These are phyloP conservation scores for Acidomyces sp. DNA, from an alignment of 495 filamentous ascomycete genomes.

Conservation along the genomic window DNA sequence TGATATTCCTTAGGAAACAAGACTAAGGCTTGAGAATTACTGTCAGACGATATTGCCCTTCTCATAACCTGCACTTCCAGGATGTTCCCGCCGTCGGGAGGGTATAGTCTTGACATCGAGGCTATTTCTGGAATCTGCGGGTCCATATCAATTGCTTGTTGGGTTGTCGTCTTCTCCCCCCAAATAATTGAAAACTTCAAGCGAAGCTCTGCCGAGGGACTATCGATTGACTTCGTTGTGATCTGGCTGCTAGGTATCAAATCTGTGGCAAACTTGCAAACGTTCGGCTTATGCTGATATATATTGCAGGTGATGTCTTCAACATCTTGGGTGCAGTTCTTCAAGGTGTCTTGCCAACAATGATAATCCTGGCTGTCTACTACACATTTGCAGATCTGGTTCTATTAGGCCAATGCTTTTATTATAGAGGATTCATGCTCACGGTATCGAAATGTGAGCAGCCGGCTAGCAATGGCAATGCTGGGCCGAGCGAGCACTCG, in stretches of 20 bases:
- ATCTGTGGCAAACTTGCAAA: too few relatives aligned
- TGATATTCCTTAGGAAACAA: too few relatives aligned
- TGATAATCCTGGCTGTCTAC: conserved; percentile 90
- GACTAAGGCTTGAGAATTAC: too few relatives aligned
- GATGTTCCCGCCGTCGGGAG: conserved; percentile 59
- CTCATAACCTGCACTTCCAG: too few relatives aligned
- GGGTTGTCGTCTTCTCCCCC: conserved; percentile 94
- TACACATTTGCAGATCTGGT: conserved; percentile 91
- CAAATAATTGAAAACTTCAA: conserved; percentile 95
- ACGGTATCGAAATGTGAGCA: conserved; percentile 30
- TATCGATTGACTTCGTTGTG: conserved; percentile 79
- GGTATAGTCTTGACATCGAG: conserved; percentile 62
- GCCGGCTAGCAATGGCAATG: conserved; percentile 1
- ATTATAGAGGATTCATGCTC: conserved; percentile 75
- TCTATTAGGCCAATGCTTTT: conserved; percentile 77
- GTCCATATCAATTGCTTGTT: conserved; percentile 91
- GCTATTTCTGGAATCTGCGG: conserved; percentile 83
- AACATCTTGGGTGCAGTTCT: conserved; percentile 85
- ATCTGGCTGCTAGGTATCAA: too few relatives aligned
- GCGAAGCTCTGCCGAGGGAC: conserved; percentile 70
- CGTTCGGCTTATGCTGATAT: too few relatives aligned
- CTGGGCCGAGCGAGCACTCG: conserved; percentile 13
- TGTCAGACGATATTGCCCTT: too few relatives aligned
- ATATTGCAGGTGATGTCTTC: conserved; percentile 85
- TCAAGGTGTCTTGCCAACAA: conserved; percentile 91